Conservation (phyloP, 2,329 filamentous ascomycete species). For the Neonectria faginata region DNA sequence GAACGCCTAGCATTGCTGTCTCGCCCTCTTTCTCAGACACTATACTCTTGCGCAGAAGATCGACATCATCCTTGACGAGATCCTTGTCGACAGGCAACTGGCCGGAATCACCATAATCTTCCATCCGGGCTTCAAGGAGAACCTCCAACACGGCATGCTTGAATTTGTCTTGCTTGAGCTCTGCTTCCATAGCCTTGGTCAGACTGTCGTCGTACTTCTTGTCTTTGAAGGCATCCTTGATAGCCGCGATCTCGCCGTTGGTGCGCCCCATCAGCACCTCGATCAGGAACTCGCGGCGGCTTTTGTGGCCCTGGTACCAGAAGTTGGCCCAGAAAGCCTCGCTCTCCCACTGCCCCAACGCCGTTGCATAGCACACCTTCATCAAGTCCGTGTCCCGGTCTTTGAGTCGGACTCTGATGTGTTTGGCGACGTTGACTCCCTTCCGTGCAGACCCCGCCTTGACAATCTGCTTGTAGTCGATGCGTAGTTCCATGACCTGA, state of each 20-base stretch:
- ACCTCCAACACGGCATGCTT: constrained; percentile 86
- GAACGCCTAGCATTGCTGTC: constrained; percentile 85
- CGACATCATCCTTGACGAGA: constrained; percentile 77
- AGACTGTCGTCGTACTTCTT: constrained; percentile 90
- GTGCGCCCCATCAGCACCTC: constrained; percentile 91
- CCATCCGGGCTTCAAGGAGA: constrained; percentile 85
- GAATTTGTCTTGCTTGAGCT: constrained; percentile 96
- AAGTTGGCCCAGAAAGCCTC: constrained; percentile 99
- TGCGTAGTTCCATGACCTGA: constrained; percentile 84
- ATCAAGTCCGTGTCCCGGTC: constrained; percentile 80
- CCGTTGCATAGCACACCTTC: constrained; percentile 91
- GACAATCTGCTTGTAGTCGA: constrained; percentile 90
- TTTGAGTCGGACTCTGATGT: constrained; percentile 81
- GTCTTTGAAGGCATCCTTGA: constrained; percentile 90
- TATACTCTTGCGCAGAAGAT: constrained; percentile 75
- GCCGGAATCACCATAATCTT: constrained; percentile 78
- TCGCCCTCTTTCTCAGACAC: constrained; percentile 84
- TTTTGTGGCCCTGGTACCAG: constrained; percentile 92
- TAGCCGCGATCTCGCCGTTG: constrained; percentile 84
- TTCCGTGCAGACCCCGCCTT: constrained; percentile 79
- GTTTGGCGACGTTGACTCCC: constrained; percentile 86
- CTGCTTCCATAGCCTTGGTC: constrained; percentile 86
- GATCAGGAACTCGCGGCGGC: constrained; percentile 87
- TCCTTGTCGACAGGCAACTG: constrained; percentile 67
- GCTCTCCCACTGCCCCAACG: constrained; percentile 89